Base-by-base conservation (phyloP, 2,329 filamentous ascomycete genomes). In the Amesomyces nigricolor region DNA sequence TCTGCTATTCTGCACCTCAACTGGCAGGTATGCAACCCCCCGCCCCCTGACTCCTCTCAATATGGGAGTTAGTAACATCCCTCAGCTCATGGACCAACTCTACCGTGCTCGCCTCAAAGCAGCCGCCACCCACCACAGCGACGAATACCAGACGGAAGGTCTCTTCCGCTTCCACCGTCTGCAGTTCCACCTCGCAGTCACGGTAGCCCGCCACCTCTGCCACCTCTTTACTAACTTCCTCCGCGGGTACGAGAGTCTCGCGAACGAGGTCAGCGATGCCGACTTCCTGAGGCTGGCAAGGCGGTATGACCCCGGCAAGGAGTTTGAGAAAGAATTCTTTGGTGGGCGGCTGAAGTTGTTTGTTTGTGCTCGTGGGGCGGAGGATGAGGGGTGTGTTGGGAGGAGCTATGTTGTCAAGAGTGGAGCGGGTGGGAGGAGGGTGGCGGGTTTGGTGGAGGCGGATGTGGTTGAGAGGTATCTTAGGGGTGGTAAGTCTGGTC, bases 281-380 rank as follows among this genome's bases (percentile, higher is more conserved):
- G 56, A 59, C 29, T 46, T 62, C 14, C 38, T 60, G 53, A 50
- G 58, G 19, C 50, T 63, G 14, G 61, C 59, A 5, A 51, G 47
- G 9, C 53, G 55, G n/a, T 59, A 61, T 35, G 61, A 63, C 46
- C 55, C 58, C 1, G 61, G 59, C 32, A 56, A 56, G 19, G 61
- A 61, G 51, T 62, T 60, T 19, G 59, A 63, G 54, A 43, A 56
- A 10, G 58, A 57, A 2, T 63, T 63, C 57, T 62, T 63, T 37
- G 61, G 61, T 17, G 61, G 61, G 14, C 39, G 60, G 7, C 54
- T 53, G 2, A 63, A 62, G 51, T 43, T 63, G 44, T 63, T 63
- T 43, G 49, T 61, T 40, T 44, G 44, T 14, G 39, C 22, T 26
- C 22, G 19, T 4, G 56, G 43, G 1, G 35, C 47, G 1, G 38